Base-by-base conservation (phyloP, 2,329 filamentous ascomycete species). In the Xylaria sp. region DNA sequence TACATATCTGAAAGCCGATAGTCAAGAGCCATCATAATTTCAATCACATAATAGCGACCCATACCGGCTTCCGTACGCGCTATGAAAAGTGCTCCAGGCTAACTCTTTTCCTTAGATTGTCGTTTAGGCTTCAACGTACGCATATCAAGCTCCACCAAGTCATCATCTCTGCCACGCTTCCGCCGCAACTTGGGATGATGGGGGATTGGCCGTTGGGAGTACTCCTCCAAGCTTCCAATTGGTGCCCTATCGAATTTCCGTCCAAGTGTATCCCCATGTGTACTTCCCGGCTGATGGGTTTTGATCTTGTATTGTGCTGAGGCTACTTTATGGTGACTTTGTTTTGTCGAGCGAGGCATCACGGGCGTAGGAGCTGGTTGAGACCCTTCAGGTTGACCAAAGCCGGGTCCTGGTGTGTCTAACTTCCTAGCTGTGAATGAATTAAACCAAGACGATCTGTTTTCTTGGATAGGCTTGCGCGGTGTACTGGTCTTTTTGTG, bases 141-240 rank as follows among this genome's bases (percentile, higher is more conserved):
- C 32, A 52, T 60, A 28, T 39, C 45, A 36, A 60, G 34, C 45
- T 52, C 46, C 58, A 52, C 20, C 32, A 60, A 20, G 34, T 60
- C 46, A 13, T 4, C 12, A 36, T 10, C 46, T 41, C n/a, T 48
- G 6, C 36, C 25, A 34, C 48, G 48, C n/a, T 45, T 55, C 10
- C 7, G n/a, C 20, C 34, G 25, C 36, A 62, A n/a, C 13, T 12
- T 25, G 7, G 57, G 57, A 2, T 36, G 8, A 13, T 34, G 15
- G 30, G 43, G 57, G 18, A 15, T 1, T 23, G 43, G 56, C 23
- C 15, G 48, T 34, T 25, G 12, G 12, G 25, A 18, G 36, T 34
- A 15, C 48, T 45, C 39, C 15, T 28, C 50, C 13, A 36, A 7
- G 50, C 12, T 45, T 30, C 41, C 32, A 6, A 36, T 6, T 50